phyloP scores from a whole-genome alignment of 805 yeast genomes.

The Sugiyamaella mastotermitis region DNA sequence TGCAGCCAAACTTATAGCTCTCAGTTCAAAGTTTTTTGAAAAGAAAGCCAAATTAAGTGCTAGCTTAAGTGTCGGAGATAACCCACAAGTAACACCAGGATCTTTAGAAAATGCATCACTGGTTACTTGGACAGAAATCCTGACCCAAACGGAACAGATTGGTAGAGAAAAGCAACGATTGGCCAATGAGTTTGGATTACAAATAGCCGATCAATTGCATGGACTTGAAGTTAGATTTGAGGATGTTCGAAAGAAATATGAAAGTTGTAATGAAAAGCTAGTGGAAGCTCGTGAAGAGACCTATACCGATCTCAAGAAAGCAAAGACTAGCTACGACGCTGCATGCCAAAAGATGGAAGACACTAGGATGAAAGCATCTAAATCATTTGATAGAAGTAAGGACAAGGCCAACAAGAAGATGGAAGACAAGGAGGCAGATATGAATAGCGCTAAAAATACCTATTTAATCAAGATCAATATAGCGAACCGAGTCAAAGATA shows the following conservation, averaged over 20 bases:
- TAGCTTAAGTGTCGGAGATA: conserved; percentile 77
- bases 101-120: conserved; percentile 82
- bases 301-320: conserved; percentile 53
- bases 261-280: conserved; percentile 54
- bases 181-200: conserved; percentile 51
- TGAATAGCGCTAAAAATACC: conserved; percentile 83
- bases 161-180: conserved; percentile 61
- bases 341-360: conserved; percentile 75
- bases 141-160: conserved; percentile 74
- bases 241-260: conserved; percentile 49
- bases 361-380: conserved; percentile 69
- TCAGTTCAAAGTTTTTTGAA: conserved; percentile 65
- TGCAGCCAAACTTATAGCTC: conserved; percentile 54
- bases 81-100: conserved; percentile 90
- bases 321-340: conserved; percentile 74
- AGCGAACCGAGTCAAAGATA: conserved; percentile 88
- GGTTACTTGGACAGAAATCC: conserved; percentile 85
- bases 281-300: conserved; percentile 39
- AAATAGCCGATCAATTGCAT: conserved; percentile 55
- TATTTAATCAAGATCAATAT: conserved; percentile 75
- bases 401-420: conserved; percentile 42
- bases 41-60: conserved; percentile 69
- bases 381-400: conserved; percentile 25
- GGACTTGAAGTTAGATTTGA: conserved; percentile 50
- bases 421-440: conserved; percentile 61